phyloP scores from a whole-genome alignment of 805 yeast genomes.

The Kazachstania bromeliacearum region DNA sequence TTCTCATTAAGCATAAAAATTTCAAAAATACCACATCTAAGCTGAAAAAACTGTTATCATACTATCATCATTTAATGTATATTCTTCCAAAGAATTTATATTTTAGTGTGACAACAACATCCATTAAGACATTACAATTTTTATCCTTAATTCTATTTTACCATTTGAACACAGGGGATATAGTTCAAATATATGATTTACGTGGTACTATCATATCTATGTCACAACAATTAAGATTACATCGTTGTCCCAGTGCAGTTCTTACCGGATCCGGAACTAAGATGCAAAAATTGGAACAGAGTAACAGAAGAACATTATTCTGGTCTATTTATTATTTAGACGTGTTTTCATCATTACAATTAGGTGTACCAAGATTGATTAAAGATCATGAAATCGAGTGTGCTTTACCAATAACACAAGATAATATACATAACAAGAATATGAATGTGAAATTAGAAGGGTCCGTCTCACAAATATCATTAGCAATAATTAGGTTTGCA shows the following conservation, averaged over 20 bases:
- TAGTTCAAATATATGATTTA: conserved; percentile 61
- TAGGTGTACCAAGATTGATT: conserved; percentile 75
- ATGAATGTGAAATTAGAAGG: conserved; percentile 47
- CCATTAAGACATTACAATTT: conserved; percentile 61
- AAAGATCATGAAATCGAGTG: conserved; percentile 81
- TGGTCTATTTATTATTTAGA: conserved; percentile 81
- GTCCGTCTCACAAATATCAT: conserved; percentile 53
- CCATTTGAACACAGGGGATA: conserved; percentile 64
- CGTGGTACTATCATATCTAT: conserved; percentile 69
- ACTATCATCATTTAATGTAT: conserved; percentile 47
- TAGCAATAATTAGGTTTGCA: conserved; percentile 58
- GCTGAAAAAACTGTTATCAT: conserved; percentile 28
- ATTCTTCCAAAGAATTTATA: conserved; percentile 53
- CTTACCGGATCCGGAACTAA: conserved; percentile 55
- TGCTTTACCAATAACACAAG: conserved; percentile 46
- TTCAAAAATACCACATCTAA: conserved; percentile 8
- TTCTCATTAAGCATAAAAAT: conserved; percentile 18
- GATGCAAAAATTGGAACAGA: conserved; percentile 62
- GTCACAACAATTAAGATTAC: conserved; percentile 79
- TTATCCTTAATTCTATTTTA: conserved; percentile 60
- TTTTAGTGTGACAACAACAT: conserved; percentile 47
- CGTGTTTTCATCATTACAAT: conserved; percentile 58
- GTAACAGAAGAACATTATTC: conserved; percentile 70
- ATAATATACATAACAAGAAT: background rate
- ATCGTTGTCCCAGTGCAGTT: conserved; percentile 80